A percentile compares a stretch with the other conserved stretches of the same genome.
These are phyloP conservation scores for Sphagnum magellanicum DNA, from an alignment of 228 moss, liverwort and hornwort genomes.

Conservation along the genomic window DNA sequence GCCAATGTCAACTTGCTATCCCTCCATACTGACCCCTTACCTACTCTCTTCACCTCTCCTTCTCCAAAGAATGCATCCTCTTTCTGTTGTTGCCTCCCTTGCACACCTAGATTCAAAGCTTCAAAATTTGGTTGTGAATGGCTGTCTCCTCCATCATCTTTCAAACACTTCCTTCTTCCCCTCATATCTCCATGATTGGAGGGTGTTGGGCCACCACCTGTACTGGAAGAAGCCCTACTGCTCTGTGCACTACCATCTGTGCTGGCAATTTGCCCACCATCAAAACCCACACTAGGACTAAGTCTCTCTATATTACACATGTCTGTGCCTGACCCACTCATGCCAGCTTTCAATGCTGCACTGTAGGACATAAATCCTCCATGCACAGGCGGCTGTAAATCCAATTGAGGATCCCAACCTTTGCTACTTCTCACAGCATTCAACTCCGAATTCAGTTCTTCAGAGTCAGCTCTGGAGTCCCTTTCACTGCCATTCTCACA, in stretches of 20 bases:
- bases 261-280: conserved; percentile 19
- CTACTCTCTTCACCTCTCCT: conserved; percentile 38
- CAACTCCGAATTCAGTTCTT: conserved; percentile 37
- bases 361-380: conserved; percentile 89
- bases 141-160: conserved; percentile 31
- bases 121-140: conserved; percentile 33
- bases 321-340: conserved; percentile 39
- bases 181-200: too few species aligned
- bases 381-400: conserved; percentile 38
- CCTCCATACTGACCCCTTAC: conserved; percentile 53
- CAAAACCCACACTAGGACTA: conserved; percentile 21
- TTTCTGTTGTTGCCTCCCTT: conserved; percentile 47
- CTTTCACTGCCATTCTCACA: conserved; percentile 61
- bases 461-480: conserved; percentile 66
- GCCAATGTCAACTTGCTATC: conserved; percentile 19
- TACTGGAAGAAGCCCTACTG: conserved; percentile 36
- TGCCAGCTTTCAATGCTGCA: conserved; percentile 95
- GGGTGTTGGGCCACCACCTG: too few species aligned
- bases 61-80: conserved; percentile 22
- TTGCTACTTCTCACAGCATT: conserved; percentile 45
- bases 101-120: conserved; percentile 30
- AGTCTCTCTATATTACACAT: conserved; percentile 42
- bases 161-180: conserved; percentile 31
- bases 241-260: conserved; percentile 10
- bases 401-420: conserved; percentile 41